Evolutionary conservation across 116 monocot genomes (phyloP), one percentile per base, ranked within the genome.

Genomic region (Trichopus zeylanicus): DNA sequence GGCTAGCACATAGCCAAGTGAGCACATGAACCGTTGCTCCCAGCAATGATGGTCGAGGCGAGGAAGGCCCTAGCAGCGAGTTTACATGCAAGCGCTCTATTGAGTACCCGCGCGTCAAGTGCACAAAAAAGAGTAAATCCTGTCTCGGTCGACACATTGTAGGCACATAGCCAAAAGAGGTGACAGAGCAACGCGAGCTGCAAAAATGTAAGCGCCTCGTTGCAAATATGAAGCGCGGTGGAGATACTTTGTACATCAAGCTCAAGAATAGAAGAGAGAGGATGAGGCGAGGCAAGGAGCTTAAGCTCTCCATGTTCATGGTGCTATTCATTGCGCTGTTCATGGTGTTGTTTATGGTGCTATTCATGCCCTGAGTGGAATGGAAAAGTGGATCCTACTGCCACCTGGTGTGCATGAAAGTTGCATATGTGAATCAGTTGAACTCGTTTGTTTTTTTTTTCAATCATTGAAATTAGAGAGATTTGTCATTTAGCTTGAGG

Each of bases 131-230:
- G 79, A 31, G 84, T 65, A 49, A 70, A 71, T 19, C 87, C 87
- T 10, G 77, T 75, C 6, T 92, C 84, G 4, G 81, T 51, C 3
- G 86, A 69, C 16, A 73, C 62, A 51, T 78, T 76, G 46, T 48
- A 39, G 22, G 84, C 81, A 71, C 87, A 84, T 25, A 81, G 70
- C 68, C 67, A 84, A 76, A 92, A 92, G 38, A 87, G 78, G 35
- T 81, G 77, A 59, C 71, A 75, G 53, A 76, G 70, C 47, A 92
- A 64, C 21, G 76, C 57, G 26, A 92, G 87, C 21, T 22, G 8
- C 6, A 24, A 22, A 49, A 84, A 77, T 18, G 49, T 26, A 3
- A 65, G 51, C 16, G 60, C 53, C 11, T 66, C 42, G 24, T 22
- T 29, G 13, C 37, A 27, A 9, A 5, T 47, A 24, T 9, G 31